Base-by-base conservation (phyloP, 2,329 filamentous ascomycete genomes). In the Aspergillus thermomutatus region DNA sequence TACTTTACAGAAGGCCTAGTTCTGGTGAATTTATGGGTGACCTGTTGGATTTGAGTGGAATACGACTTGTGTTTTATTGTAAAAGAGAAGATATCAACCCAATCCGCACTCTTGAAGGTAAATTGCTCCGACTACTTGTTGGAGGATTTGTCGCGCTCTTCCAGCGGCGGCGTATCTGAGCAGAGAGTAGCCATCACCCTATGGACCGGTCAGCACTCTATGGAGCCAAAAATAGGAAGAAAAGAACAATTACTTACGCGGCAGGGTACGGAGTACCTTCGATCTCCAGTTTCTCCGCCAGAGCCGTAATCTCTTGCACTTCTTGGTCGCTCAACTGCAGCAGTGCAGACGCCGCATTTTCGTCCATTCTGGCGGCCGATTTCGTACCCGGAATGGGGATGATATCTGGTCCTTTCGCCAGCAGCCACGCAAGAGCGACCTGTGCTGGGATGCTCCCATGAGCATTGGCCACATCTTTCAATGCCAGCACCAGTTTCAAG, bases 371-470 rank as follows among this genome's bases (percentile, higher is more conserved):
- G n/a, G 53, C 48, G 3, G 60, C 52, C n/a, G 56, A 62, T 31
- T 61, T 65, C 6, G 67, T 70, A 7, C 68, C 68, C 0, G 68
- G 68, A 31, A 71, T 69, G 2, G 68, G 66, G 25, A 71, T 63
- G 34, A 69, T 64, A 45, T 68, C 66, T 4, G 59, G 34, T 2
- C 83, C 83, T 63, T 88, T 84, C 3, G 80, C 80, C 60, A 86
- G 64, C 55, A 89, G 63, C 85, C 86, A 89, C 0, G 86, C 86
- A 27, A 89, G 74, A 1, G 83, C 81, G 31, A 90, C 66, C 66
- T 90, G 82, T 1, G 77, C 78, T 0, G 83, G 63, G 0, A 85
- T 86, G 48, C 76, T 78, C 3, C 75, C 78, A 71, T 88, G 87
- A 59, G 72, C 75, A 45, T 77, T 71, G 0, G 83, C 84, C 5